Conservation (phyloP, 148 eudicot species). For the Silene latifolia region DNA sequence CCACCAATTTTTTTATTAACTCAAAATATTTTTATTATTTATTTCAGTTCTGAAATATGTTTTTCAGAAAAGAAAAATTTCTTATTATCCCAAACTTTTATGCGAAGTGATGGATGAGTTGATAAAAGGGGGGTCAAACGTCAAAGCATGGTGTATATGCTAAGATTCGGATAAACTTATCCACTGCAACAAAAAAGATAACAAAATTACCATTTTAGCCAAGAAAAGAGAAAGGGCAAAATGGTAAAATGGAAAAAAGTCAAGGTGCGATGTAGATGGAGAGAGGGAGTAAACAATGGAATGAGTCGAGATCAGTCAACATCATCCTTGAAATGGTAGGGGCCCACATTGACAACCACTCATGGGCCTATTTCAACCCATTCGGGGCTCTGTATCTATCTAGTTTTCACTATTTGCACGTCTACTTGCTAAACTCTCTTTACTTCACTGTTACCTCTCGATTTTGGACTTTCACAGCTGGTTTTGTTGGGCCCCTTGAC, state of each 20-base stretch:
- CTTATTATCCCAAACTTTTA: no score
- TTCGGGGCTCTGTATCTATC: neutral
- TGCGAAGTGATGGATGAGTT: no score
- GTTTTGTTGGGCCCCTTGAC: neutral
- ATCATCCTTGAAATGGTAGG: conserved; percentile 17
- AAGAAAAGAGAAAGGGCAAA: neutral
- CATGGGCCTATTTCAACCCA: conserved; percentile 4
- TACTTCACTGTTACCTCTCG: neutral
- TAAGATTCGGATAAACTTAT: no score
- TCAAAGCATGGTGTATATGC: no score
- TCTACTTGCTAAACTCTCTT: no score
- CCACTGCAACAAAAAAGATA: no score
- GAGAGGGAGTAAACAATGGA: conserved; percentile 19
- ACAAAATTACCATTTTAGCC: no score
- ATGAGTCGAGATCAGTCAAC: conserved; percentile 23
- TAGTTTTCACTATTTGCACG: neutral
- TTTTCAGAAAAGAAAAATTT: no score
- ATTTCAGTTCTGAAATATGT: no score
- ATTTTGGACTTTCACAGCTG: neutral
- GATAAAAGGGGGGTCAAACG: no score
- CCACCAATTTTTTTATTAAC: no score
- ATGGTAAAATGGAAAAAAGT: conserved; percentile 3
- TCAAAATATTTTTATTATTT: no score
- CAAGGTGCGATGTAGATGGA: conserved; percentile 7
- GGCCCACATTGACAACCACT: neutral